Base-by-base conservation (phyloP, 208 protist genomes). In the Leishmania tarentolae region DNA sequence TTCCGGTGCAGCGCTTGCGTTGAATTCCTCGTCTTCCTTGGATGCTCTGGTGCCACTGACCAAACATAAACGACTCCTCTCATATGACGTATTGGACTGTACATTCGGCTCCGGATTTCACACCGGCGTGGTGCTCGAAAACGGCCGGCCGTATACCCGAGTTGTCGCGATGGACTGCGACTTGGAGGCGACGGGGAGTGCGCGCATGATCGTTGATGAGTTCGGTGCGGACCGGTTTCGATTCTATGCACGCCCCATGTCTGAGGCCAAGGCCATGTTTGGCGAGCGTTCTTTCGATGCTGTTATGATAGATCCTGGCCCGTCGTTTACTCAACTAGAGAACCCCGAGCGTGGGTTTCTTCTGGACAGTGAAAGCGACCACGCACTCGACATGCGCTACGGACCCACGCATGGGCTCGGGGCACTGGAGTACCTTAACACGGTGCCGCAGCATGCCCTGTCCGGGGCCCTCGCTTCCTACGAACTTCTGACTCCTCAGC, bases 31-130 rank as follows among this genome's bases (percentile, higher is more conserved):
- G 24, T 81, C 76, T 46, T 17, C 73, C 42, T 19, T n/a, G 5
- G 52, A 79, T 28, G 77, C 75, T 42, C 59, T 89, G 50, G 80
- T 87, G 5, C 35, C 76, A 8, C 35, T 76, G 35, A 44, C 68
- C 11, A 92, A 91, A 78, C 83, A 75, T 17, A 86, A 91, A 52
- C 83, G 94, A 5, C 79, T 96, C 13, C 87, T 96, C 4, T 86
- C 88, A 21, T 98, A 95, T 75, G 93, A 98, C 69, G 93, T 98
- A 1, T 83, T 98, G 31, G 94, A 98, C 78, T 98, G 94, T 83
- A 96, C 94, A 1, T 91, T 98, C 11, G 94, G 94, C 56, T 86
- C 88, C 21, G 94, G 94, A 6, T 94, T 93, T 76, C 94, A 98
- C 72, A 75, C 92, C n/a, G 91, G 93, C 1, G 93, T 92, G 13